These are phyloP conservation scores for Cornus florida DNA, from an alignment of 148 eudicot genomes.

Conservation along the genomic window DNA sequence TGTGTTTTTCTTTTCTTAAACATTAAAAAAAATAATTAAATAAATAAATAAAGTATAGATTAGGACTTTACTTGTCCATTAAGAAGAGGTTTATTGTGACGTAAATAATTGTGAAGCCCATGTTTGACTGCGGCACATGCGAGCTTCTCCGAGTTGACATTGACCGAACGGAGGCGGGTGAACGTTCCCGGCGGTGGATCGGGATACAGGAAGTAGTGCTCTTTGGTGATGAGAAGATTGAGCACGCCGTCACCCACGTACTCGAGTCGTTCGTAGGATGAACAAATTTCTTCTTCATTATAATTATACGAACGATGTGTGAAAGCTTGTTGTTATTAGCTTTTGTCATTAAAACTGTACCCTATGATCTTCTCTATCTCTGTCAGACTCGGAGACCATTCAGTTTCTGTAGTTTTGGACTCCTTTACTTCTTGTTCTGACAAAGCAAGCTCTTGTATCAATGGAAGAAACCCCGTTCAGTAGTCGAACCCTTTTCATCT, in stretches of 20 bases:
- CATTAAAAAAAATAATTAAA: too few species aligned
- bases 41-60: too few species aligned
- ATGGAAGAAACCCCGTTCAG: too few species aligned
- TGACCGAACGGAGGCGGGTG: constrained; percentile 47
- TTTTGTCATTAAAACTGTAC: constrained; percentile 34
- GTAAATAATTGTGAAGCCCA: constrained; percentile 36
- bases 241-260: constrained; percentile 54
- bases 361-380: constrained; percentile 28
- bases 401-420: background rate
- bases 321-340: constrained; percentile 43
- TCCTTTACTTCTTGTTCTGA: too few species aligned
- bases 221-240: constrained; percentile 37
- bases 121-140: constrained; percentile 48
- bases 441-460: too few species aligned
- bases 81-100: constrained; percentile 30
- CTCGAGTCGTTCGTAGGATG: constrained; percentile 52
- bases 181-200: constrained; percentile 39
- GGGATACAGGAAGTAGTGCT: constrained; percentile 39
- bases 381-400: constrained; percentile 11
- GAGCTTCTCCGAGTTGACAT: constrained; percentile 60
- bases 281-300: background rate
- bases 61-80: constrained; percentile 28
- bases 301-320: constrained; percentile 36
- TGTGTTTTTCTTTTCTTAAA: too few species aligned
- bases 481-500: too few species aligned